A percentile compares a stretch with the other conserved stretches of the same genome.
Evolutionary conservation across 2,329 filamentous ascomycete species (phyloP).

Genomic region (Bisporella sp.): DNA sequence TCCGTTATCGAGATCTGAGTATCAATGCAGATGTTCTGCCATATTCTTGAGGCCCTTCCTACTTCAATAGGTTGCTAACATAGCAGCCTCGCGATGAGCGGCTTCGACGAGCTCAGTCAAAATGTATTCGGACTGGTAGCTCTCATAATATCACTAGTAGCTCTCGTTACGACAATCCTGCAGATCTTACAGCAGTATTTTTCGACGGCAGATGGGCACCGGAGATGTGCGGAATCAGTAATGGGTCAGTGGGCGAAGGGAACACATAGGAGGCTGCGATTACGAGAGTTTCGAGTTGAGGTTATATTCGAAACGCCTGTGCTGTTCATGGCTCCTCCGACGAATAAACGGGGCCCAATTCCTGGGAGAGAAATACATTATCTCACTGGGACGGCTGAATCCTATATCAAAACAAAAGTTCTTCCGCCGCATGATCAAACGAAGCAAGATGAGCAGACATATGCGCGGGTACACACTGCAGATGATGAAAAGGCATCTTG

Average conservation of each 20-base stretch:
- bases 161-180: slow-evolving; percentile 25
- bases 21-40: too few species aligned
- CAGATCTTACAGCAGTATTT: slow-evolving; percentile 32
- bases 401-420: slow-evolving; percentile 18
- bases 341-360: slow-evolving; percentile 23
- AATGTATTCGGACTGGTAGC: slow-evolving; percentile 26
- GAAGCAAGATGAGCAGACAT: slow-evolving; percentile 8
- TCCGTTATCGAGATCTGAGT: too few species aligned
- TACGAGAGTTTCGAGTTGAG: slow-evolving; percentile 30
- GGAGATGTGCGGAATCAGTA: slow-evolving; percentile 26
- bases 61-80: neutral
- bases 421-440: slow-evolving; percentile 7
- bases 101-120: slow-evolving; percentile 19
- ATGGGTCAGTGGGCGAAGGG: slow-evolving; percentile 28
- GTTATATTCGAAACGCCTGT: slow-evolving; percentile 31
- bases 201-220: slow-evolving; percentile 32
- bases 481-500: slow-evolving; percentile 51
- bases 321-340: slow-evolving; percentile 24
- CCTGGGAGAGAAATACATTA: slow-evolving; percentile 15
- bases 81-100: slow-evolving; percentile 1
- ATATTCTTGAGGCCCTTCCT: neutral
- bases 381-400: slow-evolving; percentile 18
- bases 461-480: slow-evolving; percentile 39
- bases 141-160: slow-evolving; percentile 29
- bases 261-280: slow-evolving; percentile 25